Conservation (phyloP, 164 flowering plant genomes). For the Pachysandra terminalis region DNA sequence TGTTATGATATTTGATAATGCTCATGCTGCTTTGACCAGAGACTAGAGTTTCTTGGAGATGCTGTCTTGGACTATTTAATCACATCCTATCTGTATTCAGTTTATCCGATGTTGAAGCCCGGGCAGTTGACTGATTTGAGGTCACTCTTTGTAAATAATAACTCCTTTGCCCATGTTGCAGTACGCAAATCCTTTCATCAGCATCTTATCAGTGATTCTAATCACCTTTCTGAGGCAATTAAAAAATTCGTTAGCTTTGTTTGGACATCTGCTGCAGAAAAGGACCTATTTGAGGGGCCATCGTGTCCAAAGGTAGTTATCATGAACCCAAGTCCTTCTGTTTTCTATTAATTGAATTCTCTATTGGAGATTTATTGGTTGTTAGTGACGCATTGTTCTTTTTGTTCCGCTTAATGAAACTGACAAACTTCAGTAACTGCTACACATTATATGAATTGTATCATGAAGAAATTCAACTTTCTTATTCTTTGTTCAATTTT, state of each 20-base stretch:
- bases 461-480: too few species aligned
- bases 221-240: constrained; percentile 48
- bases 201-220: constrained; percentile 61
- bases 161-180: constrained; percentile 74
- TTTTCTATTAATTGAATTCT: not conserved
- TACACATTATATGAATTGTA: not conserved
- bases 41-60: constrained; percentile 97
- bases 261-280: constrained; percentile 29
- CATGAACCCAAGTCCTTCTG: not conserved
- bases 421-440: not conserved
- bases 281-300: constrained; percentile 38
- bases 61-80: constrained; percentile 92
- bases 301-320: constrained; percentile 76
- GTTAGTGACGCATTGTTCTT: not conserved
- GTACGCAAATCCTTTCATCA: constrained; percentile 54
- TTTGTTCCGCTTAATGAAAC: not conserved
- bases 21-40: constrained; percentile 38
- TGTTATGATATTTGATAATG: constrained; percentile 12
- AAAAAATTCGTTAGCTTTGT: constrained; percentile 44
- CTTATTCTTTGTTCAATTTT: too few species aligned
- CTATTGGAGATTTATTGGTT: not conserved
- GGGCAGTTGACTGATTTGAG: constrained; percentile 94
- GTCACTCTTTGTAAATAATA: constrained; percentile 67
- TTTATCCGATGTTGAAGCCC: constrained; percentile 82
- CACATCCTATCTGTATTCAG: constrained; percentile 84